Percentiles rank a stretch among this genome's conserved stretches.
Evolutionary conservation across 139 green algal species (phyloP).

Genomic region (Trebouxia sp.): DNA sequence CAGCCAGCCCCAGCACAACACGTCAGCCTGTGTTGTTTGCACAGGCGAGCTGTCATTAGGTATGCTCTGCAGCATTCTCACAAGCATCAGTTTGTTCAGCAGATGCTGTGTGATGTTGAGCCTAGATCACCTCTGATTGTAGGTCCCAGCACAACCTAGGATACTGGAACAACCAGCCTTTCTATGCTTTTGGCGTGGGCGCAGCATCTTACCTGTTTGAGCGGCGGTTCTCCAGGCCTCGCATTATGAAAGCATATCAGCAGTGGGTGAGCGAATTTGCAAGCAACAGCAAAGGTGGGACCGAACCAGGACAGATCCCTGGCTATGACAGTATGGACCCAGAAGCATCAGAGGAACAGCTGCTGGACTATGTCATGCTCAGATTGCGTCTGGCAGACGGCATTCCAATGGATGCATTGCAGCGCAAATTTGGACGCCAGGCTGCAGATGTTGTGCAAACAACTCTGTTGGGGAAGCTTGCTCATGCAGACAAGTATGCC

Average conservation of each 20-base stretch:
- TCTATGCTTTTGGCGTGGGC: slow-evolving; percentile 90
- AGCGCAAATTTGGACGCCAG: slow-evolving; percentile 42
- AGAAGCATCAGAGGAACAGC: slow-evolving; percentile 58
- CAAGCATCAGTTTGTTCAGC: neutral
- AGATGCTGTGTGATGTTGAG: neutral
- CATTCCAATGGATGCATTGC: slow-evolving; percentile 62
- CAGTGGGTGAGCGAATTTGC: slow-evolving; percentile 65
- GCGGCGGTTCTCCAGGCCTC: slow-evolving; percentile 73
- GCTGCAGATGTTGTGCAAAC: neutral
- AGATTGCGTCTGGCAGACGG: slow-evolving; percentile 73
- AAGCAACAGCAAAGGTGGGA: neutral
- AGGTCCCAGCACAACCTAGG: slow-evolving; percentile 85
- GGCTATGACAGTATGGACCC: slow-evolving; percentile 10
- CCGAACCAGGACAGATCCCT: neutral
- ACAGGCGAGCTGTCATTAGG: no score
- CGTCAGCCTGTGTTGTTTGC: no score
- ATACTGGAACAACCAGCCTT: slow-evolving; percentile 83
- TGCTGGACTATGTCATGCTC: slow-evolving; percentile 90
- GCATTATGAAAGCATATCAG: slow-evolving; percentile 70
- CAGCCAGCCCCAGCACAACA: no score
- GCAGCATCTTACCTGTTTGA: slow-evolving; percentile 78
- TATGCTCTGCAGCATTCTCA: neutral
- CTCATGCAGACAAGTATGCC: neutral
- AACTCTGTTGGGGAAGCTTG: neutral
- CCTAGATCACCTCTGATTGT: neutral